Evolutionary conservation across 164 flowering plant species (phyloP), one percentile per base, ranked within the genome.

Genomic region (Saururus chinensis): DNA sequence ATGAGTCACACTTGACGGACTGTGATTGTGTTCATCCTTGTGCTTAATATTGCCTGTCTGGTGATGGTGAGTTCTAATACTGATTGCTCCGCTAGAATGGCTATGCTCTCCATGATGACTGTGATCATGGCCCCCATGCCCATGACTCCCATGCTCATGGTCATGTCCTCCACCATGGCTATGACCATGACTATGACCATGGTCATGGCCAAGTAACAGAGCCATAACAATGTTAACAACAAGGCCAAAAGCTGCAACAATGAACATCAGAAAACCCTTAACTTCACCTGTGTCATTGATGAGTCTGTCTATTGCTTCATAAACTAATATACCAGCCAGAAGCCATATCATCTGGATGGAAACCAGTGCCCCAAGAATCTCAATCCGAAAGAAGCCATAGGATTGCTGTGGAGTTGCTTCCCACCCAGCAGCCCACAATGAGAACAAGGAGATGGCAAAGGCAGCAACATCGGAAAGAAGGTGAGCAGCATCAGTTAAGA

Each of bases 401-500:
- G 80, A 66, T 53, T 76, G 82, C 52, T 76, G 79, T 1, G 80
- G 79, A 12, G 71, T 81, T 11, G 82, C 79, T 51, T 74, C 80
- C 84, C 84, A 81, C 11, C 84, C 75, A 45, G 82, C 65, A 14
- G 79, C 80, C 82, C 82, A 78, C 22, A 78, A 37, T 6, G 82
- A 74, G 63, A 80, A 78, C 62, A 81, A 59, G 21, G 84, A 81
- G 53, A 81, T 76, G 7, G 80, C 76, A 56, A 78, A 81, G 12
- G 80, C 68, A 16, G 82, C 82, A 68, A 80, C 80, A 64, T 78
- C 84, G 30, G 82, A 69, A 23, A 78, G 75, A 56, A 80, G 65
- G 62, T 81, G 84, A 7, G 82, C 82, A 0, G 82, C 84, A 64
- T 78, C 84, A 10, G 84, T 78, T 40, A 81, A 68, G 21, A 78